Evolutionary conservation across 108 stramenopile genomes (phyloP).

Genomic region (Bacterosira constricta): DNA sequence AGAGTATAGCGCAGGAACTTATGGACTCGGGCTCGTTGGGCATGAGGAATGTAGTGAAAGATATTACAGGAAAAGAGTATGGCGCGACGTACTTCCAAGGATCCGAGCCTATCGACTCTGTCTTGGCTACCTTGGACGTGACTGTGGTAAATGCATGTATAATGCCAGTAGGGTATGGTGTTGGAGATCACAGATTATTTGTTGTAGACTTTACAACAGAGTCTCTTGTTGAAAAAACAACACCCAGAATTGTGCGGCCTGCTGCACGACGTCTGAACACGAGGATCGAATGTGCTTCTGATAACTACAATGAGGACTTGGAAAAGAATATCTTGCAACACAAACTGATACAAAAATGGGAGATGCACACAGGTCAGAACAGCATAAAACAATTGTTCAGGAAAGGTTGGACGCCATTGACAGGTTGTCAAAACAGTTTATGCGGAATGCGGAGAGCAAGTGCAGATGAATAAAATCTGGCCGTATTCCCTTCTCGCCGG

Average conservation of each 20-base stretch:
- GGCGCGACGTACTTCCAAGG: background rate
- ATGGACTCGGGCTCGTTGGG: background rate
- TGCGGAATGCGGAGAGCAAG: slow-evolving; percentile 25
- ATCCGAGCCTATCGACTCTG: background rate
- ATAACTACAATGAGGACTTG: slow-evolving; percentile 9
- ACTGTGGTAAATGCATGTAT: background rate
- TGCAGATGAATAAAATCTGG: slow-evolving; percentile 23
- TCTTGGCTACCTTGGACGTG: background rate
- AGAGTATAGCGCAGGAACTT: background rate
- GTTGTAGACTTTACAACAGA: background rate
- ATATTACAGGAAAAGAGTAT: background rate
- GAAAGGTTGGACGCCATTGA: background rate
- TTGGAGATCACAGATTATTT: slow-evolving; percentile 1
- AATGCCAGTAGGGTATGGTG: background rate
- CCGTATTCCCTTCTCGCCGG: slow-evolving; percentile 15
- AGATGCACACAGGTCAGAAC: background rate
- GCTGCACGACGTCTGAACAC: background rate
- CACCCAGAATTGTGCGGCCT: background rate
- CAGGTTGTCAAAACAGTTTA: background rate
- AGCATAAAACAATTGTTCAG: background rate
- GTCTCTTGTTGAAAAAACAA: background rate
- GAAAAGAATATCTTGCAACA: slow-evolving; percentile 6
- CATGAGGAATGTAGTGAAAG: background rate
- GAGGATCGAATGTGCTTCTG: background rate
- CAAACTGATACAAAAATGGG: background rate